A percentile compares a stretch with the other conserved stretches of the same genome.
These are phyloP conservation scores for Coemansia sp. DNA, from an alignment of 192 early-diverging fungal species.

Conservation along the genomic window DNA sequence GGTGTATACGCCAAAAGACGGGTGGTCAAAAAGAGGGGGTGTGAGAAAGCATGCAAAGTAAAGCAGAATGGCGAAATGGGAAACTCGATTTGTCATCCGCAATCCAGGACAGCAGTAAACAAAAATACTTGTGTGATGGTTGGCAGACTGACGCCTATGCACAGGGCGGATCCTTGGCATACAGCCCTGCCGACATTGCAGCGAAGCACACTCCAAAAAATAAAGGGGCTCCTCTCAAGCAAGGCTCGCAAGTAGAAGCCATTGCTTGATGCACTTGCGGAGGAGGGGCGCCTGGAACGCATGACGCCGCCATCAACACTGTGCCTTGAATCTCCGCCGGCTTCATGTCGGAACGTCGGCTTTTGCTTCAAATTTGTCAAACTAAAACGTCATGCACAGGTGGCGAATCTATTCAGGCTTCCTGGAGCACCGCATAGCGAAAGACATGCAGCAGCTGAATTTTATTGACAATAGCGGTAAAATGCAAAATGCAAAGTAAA, in stretches of 20 bases:
- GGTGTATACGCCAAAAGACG: background rate
- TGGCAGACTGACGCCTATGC: slow-evolving; percentile 2
- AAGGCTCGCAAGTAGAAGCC: background rate
- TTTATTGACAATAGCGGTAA: no score
- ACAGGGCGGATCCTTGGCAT: background rate
- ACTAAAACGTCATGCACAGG: background rate
- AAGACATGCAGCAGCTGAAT: no score
- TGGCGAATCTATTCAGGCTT: background rate
- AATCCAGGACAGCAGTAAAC: background rate
- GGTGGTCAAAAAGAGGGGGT: background rate
- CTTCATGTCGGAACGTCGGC: slow-evolving; percentile 1
- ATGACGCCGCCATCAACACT: background rate
- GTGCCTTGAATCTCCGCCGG: slow-evolving; percentile 6
- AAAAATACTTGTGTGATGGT: background rate
- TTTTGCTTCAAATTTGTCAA: background rate
- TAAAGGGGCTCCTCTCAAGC: background rate
- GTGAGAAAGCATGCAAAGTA: background rate
- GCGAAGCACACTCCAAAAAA: background rate
- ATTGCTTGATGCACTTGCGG: background rate
- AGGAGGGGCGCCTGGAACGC: background rate
- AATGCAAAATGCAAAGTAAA: background rate
- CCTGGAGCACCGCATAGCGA: background rate
- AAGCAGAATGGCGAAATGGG: slow-evolving; percentile 1
- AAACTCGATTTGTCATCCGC: slow-evolving; percentile 2
- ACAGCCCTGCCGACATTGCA: background rate